Evolutionary conservation across 352 stramenopile genomes (phyloP), one percentile per base, ranked within the genome.

Genomic region (Phytophthora capsici): DNA sequence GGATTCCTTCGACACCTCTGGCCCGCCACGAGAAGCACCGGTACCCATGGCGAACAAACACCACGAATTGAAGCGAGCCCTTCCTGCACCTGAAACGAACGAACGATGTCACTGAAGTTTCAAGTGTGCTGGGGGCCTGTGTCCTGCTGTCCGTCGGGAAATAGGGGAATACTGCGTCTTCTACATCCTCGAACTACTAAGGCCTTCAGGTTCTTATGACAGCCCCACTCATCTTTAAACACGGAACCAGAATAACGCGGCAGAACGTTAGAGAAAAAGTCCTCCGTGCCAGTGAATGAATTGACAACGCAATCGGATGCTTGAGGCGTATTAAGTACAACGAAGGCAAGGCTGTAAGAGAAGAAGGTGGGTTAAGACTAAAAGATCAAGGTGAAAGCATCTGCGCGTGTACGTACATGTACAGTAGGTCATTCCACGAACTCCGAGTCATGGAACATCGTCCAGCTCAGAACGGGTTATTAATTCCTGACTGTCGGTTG

Each of bases 161-260:
- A 3, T 65, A 65, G 57, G 57, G 57, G 34, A 52, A 17, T 20
- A 6, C 1, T 7, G 16, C 23, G 26, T 51, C 57, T 47, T 47
- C 23, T 7, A 20, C 50, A 51, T 57, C 44, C 23, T 63, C 50
- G 45, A 62, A 52, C 51, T 23, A 19, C 37, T 20, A 61, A 19
- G 6, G 10, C 28, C 55, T 37, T 65, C 62, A 43, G 3, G 47
- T 61, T 66, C 63, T 71, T 66, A 71, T 71, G 48, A 23, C n/a
- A 12, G n/a, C 45, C 26, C 34, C 43, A 62, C 30, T 36, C 47
- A 50, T 49, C 37, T 16, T 50, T 38, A 8, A 45, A 22, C 8
- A 43, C 3, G n/a, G 19, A 14, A 34, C 28, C 28, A 34, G 28
- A 34, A 34, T 34, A 34, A 34, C 28, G 28, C 8, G 28, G 28